Base-by-base conservation (phyloP, 108 stramenopile species). In the Skeletonema grethae region DNA sequence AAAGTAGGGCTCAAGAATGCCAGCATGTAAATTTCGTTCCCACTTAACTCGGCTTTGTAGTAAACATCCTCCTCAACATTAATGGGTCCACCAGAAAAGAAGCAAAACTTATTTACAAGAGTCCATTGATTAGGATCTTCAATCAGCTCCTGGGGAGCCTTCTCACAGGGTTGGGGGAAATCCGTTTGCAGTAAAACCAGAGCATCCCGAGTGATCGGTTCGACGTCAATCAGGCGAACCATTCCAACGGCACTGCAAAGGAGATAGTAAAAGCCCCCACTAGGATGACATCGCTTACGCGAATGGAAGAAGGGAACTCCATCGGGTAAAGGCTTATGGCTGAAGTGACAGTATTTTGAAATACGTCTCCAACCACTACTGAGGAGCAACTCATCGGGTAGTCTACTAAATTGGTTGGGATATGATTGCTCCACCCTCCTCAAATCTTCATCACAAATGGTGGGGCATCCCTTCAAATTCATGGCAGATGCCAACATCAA, bases 371-470 rank as follows among this genome's bases (percentile, higher is more conserved):
- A 95, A 11, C 90, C 90, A 63, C 82, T 84, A 66, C 86, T 87
- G 11, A 95, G 77, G 32, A 91, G 64, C 20, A 95, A 65, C 66
- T 95, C 94, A 72, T 92, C 94, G 9, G 94, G 94, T 36, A 95
- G 66, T 22, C 94, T 79, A 62, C 85, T 85, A 56, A 91, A 95
- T 61, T 95, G 90, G 69, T 90, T 95, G 53, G 90, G 90, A 84
- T 89, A 92, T 1, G 90, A 90, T 65, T 90, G 89, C 63, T 95
- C 94, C 13, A 95, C 91, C 13, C 94, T 75, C 9, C 94, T 65
- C 77, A 95, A 81, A 76, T 95, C 94, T 71, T 95, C 94, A 71
- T 95, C 94, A 66, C 94, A 95, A 83, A 95, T 95, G 46, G 94
- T 95, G 5, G 94, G 94, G 73, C 94, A 95, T 31, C 94, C 94